phyloP scores from a whole-genome alignment of 345 rosid genomes.

The Eucalyptus tenuipes region DNA sequence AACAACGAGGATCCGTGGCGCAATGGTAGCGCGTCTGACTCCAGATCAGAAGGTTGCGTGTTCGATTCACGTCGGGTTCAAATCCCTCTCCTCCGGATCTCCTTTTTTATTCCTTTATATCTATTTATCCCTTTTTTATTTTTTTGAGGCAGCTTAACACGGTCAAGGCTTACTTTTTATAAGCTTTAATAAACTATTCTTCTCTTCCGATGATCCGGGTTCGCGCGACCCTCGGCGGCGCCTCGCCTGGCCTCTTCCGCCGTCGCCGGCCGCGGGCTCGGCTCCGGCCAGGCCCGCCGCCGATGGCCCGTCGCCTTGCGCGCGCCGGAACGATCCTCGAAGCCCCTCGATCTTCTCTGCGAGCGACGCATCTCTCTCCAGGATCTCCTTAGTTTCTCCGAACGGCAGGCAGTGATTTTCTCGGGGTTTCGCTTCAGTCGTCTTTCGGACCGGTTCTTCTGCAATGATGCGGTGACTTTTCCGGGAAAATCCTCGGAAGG shows the following conservation, averaged over 20 bases:
- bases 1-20: conserved; percentile 60
- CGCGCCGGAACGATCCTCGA: neutral
- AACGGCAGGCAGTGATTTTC: neutral
- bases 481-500: neutral
- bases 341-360: neutral
- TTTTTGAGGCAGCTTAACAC: neutral
- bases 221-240: neutral
- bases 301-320: too few relatives aligned
- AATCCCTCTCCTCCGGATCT: neutral
- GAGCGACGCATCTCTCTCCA: neutral
- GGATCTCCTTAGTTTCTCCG: neutral
- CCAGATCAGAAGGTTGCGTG: conserved; percentile 98
- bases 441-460: neutral
- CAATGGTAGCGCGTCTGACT: conserved; percentile 99
- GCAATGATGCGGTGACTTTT: neutral
- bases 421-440: neutral
- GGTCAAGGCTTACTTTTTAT: neutral
- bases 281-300: too few relatives aligned
- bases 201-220: neutral
- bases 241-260: neutral
- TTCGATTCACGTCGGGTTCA: conserved; percentile 95
- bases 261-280: neutral
- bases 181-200: neutral
- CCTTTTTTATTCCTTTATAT: neutral
- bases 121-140: neutral